These are phyloP conservation scores for Podila epicladia DNA, from an alignment of 192 early-diverging fungal genomes.

Conservation along the genomic window DNA sequence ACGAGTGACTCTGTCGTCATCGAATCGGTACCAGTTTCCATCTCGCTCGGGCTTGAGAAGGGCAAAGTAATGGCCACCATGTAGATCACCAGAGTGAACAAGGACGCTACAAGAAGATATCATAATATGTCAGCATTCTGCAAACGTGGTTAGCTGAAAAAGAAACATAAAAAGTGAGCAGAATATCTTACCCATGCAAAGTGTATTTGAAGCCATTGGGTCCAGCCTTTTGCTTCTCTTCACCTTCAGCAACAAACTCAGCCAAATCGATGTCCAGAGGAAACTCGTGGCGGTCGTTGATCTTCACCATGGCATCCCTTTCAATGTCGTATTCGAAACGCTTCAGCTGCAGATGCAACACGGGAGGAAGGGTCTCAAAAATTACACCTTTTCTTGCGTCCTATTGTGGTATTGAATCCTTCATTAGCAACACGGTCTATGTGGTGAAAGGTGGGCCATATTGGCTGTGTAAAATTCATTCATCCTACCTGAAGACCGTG, in stretches of 20 bases:
- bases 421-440: too few species aligned
- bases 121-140: neutral
- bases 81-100: conserved; percentile 93
- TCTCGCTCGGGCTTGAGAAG: conserved; percentile 83
- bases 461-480: neutral
- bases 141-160: neutral
- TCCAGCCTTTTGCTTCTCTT: conserved; percentile 69
- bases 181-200: conserved; percentile 78
- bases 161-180: neutral
- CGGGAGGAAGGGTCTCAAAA: conserved; percentile 92
- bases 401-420: conserved; percentile 7
- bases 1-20: conserved; percentile 94
- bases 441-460: too few species aligned
- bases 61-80: conserved; percentile 96
- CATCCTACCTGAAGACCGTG: conserved; percentile 79
- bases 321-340: conserved; percentile 98
- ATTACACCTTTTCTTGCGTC: conserved; percentile 98
- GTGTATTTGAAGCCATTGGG: conserved; percentile 69
- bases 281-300: conserved; percentile 98
- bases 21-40: conserved; percentile 91
- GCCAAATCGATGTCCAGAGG: conserved; percentile 86
- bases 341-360: conserved; percentile 96
- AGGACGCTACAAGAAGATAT: conserved; percentile 70
- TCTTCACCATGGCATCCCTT: conserved; percentile 92
- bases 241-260: conserved; percentile 78